These are phyloP conservation scores for Pseudonitzschia delicatissima DNA, from an alignment of 108 stramenopile species.

Conservation along the genomic window DNA sequence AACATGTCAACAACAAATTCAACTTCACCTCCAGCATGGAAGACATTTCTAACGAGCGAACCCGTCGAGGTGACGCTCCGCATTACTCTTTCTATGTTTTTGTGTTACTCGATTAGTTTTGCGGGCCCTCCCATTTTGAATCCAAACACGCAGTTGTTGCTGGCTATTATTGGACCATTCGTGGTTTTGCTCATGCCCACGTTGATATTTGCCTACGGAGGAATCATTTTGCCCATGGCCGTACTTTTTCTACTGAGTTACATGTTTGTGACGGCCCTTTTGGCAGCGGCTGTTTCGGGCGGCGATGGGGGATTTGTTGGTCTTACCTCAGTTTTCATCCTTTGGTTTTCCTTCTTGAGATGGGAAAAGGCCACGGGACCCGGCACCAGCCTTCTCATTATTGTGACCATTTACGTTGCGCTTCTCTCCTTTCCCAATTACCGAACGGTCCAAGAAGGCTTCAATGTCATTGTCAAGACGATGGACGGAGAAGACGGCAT, in stretches of 20 bases:
- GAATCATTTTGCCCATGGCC: neutral
- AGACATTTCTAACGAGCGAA: no score
- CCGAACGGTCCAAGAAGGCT: neutral
- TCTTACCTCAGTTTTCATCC: neutral
- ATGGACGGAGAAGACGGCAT: no score
- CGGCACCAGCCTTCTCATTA: slow-evolving; percentile 4
- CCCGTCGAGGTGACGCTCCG: neutral
- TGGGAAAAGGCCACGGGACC: slow-evolving; percentile 2
- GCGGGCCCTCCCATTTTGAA: neutral
- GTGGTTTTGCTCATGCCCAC: slow-evolving; percentile 7
- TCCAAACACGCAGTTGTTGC: neutral
- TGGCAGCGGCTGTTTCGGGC: neutral
- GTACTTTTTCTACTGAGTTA: slow-evolving; percentile 3
- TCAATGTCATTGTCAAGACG: no score
- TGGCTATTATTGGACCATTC: slow-evolving; percentile 14
- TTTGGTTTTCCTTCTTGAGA: slow-evolving; percentile 5
- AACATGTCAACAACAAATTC: no score
- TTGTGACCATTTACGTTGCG: neutral
- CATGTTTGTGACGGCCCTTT: neutral
- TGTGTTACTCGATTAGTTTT: neutral
- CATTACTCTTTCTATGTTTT: neutral
- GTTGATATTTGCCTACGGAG: slow-evolving; percentile 9
- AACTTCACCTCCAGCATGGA: no score
- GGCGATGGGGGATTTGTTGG: slow-evolving; percentile 15
- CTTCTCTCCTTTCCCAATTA: neutral